Evolutionary conservation across 306 rosid species (phyloP).

Genomic region (Arachis stenosperma): DNA sequence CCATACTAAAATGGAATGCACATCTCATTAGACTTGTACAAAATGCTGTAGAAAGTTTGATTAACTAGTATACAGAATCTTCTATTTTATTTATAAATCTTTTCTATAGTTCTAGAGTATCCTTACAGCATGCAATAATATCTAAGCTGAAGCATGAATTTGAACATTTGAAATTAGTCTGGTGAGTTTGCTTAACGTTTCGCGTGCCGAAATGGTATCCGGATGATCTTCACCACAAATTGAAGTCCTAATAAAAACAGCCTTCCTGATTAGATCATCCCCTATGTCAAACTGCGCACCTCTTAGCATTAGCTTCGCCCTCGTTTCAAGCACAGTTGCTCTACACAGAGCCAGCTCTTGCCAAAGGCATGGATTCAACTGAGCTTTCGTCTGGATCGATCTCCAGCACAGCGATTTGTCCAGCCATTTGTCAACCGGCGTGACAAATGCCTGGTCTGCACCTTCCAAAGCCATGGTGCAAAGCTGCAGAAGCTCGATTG

Average conservation of each 20-base stretch:
- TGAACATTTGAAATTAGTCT: constrained; percentile 77
- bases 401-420: constrained; percentile 85
- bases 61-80: constrained; percentile 54
- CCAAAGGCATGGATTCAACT: constrained; percentile 88
- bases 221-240: constrained; percentile 91
- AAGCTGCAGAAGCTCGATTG: constrained; percentile 74
- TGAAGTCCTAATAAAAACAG: constrained; percentile 79
- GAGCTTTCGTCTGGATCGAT: constrained; percentile 77
- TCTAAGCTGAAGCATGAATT: constrained; percentile 64
- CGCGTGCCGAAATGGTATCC: constrained; percentile 75
- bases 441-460: constrained; percentile 77
- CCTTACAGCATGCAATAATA: constrained; percentile 57
- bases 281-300: constrained; percentile 87
- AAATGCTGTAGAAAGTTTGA: constrained; percentile 44
- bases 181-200: constrained; percentile 77
- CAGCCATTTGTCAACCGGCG: constrained; percentile 86
- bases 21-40: constrained; percentile 38
- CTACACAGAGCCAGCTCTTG: constrained; percentile 83
- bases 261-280: constrained; percentile 82
- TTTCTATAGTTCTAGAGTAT: constrained; percentile 50
- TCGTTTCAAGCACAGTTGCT: constrained; percentile 83
- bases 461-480: constrained; percentile 84
- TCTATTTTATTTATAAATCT: constrained; percentile 51
- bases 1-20: constrained; percentile 24
- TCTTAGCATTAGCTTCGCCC: constrained; percentile 88